Conservation (phyloP, 148 eudicot genomes). For the Silene conica region DNA sequence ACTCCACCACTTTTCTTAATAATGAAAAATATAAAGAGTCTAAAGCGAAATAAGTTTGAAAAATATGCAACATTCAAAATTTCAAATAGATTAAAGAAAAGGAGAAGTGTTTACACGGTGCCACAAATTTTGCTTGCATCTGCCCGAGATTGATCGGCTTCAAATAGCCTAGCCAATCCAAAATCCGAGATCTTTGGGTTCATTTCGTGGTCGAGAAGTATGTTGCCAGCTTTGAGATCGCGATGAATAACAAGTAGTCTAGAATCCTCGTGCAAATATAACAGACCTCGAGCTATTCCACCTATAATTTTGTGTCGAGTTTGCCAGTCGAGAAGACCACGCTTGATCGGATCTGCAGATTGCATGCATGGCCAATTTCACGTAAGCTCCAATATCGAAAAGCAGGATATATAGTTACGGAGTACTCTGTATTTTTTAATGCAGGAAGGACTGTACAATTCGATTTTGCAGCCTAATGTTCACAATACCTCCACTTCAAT, state of each 20-base stretch:
- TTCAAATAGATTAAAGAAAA: no score
- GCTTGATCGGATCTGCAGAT: constrained; percentile 29
- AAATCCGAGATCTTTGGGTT: constrained; percentile 58
- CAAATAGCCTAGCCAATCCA: constrained; percentile 52
- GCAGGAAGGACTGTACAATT: not conserved
- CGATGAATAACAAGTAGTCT: constrained; percentile 53
- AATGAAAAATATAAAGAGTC: not conserved
- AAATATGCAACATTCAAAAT: no score
- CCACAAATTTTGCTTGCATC: constrained; percentile 46
- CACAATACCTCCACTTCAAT: no score
- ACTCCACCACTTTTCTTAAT: no score
- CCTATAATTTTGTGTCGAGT: constrained; percentile 45
- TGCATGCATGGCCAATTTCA: constrained; percentile 10
- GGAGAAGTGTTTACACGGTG: constrained; percentile 39
- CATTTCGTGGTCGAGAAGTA: constrained; percentile 39
- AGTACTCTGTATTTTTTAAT: no score
- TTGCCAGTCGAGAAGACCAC: constrained; percentile 39
- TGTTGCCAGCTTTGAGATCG: constrained; percentile 49
- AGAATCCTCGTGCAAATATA: constrained; percentile 61
- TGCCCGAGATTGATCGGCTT: constrained; percentile 42
- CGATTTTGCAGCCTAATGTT: not conserved
- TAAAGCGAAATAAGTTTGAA: no score
- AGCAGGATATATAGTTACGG: no score
- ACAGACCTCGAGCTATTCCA: constrained; percentile 52
- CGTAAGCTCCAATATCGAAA: no score